These are phyloP conservation scores for Scedosporium aurantiacum DNA, from an alignment of 2,329 filamentous ascomycete species.

Conservation along the genomic window DNA sequence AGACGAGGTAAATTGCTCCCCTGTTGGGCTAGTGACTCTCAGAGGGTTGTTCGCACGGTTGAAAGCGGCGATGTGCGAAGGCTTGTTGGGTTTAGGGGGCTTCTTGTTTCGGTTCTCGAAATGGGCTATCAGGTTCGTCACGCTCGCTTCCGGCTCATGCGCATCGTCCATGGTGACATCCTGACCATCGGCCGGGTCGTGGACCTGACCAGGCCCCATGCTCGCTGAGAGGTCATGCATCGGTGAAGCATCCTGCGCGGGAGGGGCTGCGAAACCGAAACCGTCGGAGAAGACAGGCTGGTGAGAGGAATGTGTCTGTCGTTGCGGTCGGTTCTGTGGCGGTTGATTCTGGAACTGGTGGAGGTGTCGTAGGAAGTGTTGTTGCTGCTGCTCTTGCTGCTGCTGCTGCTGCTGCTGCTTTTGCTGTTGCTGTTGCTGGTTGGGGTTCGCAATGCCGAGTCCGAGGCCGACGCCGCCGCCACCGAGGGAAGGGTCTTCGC, in stretches of 20 bases:
- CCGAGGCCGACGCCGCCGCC: background rate
- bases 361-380: background rate
- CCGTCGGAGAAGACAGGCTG: background rate
- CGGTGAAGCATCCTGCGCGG: background rate
- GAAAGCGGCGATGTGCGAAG: slow-evolving; percentile 3
- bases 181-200: background rate
- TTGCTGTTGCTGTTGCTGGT: slow-evolving; percentile 1
- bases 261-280: background rate
- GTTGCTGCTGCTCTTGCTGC: background rate
- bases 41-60: slow-evolving; percentile 5
- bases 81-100: slow-evolving; percentile 4
- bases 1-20: slow-evolving; percentile 4
- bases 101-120: slow-evolving; percentile 8
- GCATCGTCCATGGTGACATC: slow-evolving; percentile 1
- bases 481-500: slow-evolving; percentile 1
- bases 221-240: background rate
- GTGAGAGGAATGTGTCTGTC: background rate
- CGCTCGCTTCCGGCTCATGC: slow-evolving; percentile 1
- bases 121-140: slow-evolving; percentile 10
- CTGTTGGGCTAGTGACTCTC: slow-evolving; percentile 2
- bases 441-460: background rate
- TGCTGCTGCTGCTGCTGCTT: slow-evolving; percentile 3
- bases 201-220: background rate
- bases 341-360: background rate
- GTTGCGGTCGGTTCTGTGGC: background rate